Conservation (phyloP, 2,329 filamentous ascomycete species). For the Pseudogymnoascus sp. region DNA sequence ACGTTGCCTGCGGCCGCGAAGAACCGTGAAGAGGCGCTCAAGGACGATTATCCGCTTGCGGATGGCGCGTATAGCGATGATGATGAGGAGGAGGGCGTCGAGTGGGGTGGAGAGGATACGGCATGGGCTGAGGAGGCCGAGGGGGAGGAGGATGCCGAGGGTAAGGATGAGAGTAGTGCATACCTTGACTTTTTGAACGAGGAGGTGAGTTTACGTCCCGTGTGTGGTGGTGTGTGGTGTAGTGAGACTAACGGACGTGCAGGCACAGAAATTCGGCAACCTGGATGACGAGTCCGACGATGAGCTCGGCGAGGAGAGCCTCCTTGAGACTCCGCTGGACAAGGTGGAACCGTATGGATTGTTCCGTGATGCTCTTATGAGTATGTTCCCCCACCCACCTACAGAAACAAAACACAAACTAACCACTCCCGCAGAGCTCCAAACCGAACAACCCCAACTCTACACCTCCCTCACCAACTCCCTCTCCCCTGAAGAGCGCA, state of each 20-base stretch:
- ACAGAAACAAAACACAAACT: neutral
- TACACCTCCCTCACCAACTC: conserved; percentile 75
- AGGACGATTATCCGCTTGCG: conserved; percentile 73
- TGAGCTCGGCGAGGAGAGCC: conserved; percentile 84
- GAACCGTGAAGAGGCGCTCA: conserved; percentile 85
- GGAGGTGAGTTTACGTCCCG: conserved; percentile 48
- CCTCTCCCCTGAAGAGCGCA: conserved; percentile 72
- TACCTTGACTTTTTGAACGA: conserved; percentile 95
- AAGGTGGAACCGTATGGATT: conserved; percentile 90
- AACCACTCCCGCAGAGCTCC: conserved; percentile 53
- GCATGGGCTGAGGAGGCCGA: conserved; percentile 69
- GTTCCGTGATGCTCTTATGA: conserved; percentile 73
- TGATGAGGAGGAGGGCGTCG: conserved; percentile 60
- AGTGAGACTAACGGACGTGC: conserved; percentile 11
- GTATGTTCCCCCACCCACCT: conserved; percentile 44
- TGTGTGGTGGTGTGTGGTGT: neutral
- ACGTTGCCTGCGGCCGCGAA: conserved; percentile 81
- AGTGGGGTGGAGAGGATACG: conserved; percentile 73
- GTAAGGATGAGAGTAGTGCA: conserved; percentile 83
- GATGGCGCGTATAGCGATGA: conserved; percentile 52
- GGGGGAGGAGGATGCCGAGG: conserved; percentile 44
- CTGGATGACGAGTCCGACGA: conserved; percentile 69
- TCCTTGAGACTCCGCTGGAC: conserved; percentile 90
- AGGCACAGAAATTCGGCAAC: conserved; percentile 77
- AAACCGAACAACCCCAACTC: conserved; percentile 83